Percentiles rank a stretch among this genome's conserved stretches.
These are phyloP conservation scores for Beauveria sp. DNA, from an alignment of 2,329 filamentous ascomycete species.

Conservation along the genomic window DNA sequence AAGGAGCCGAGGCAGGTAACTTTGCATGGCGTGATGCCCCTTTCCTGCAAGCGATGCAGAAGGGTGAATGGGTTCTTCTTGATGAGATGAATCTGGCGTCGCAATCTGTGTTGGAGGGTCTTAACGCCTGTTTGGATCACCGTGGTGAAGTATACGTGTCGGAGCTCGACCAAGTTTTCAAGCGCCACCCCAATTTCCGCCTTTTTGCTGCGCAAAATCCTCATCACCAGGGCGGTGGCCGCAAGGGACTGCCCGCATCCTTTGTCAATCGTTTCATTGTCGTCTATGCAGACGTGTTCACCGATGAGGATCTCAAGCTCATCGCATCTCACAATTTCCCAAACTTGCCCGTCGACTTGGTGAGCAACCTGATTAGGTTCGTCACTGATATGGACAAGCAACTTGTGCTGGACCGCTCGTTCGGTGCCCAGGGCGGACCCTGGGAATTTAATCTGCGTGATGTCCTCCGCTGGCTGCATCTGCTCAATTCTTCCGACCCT, in stretches of 20 bases:
- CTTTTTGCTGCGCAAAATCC: slow-evolving; percentile 97
- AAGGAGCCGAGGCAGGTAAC: slow-evolving; percentile 81
- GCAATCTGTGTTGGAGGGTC: slow-evolving; percentile 88
- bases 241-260: slow-evolving; percentile 88
- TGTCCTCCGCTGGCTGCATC: slow-evolving; percentile 75
- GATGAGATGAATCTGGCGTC: slow-evolving; percentile 99
- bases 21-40: slow-evolving; percentile 96
- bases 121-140: slow-evolving; percentile 95
- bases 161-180: slow-evolving; percentile 90
- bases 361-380: slow-evolving; percentile 66
- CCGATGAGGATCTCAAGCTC: slow-evolving; percentile 66
- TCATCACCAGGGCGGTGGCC: slow-evolving; percentile 90
- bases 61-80: slow-evolving; percentile 89
- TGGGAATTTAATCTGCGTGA: slow-evolving; percentile 97
- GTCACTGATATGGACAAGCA: slow-evolving; percentile 72
- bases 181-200: slow-evolving; percentile 80
- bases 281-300: slow-evolving; percentile 90
- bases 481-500: slow-evolving; percentile 45
- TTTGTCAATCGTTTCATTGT: slow-evolving; percentile 98
- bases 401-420: slow-evolving; percentile 51
- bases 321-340: slow-evolving; percentile 79
- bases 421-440: slow-evolving; percentile 62
- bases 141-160: slow-evolving; percentile 92
- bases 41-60: slow-evolving; percentile 93
- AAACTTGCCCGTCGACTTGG: slow-evolving; percentile 46